Evolutionary conservation across 2,329 filamentous ascomycete genomes (phyloP).

Genomic region (Drechslera avenae): DNA sequence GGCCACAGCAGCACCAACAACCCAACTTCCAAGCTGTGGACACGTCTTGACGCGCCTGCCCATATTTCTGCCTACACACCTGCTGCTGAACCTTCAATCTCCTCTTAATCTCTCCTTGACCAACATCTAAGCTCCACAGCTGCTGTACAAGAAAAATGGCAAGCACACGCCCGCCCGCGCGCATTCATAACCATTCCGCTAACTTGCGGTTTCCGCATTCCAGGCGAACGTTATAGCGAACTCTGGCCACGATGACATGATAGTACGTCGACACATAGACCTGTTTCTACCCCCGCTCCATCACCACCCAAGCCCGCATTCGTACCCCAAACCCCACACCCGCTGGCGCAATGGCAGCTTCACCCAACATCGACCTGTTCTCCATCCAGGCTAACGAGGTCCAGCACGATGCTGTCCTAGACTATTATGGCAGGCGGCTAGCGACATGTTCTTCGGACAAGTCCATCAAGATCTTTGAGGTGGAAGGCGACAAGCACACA

Average conservation of each 20-base stretch:
- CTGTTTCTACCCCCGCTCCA: neutral
- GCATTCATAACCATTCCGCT: slow-evolving; percentile 30
- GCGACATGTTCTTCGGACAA: slow-evolving; percentile 98
- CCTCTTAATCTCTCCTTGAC: neutral
- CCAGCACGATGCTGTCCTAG: slow-evolving; percentile 96
- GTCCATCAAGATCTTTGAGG: slow-evolving; percentile 99
- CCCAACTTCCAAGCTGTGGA: slow-evolving; percentile 30
- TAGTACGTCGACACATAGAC: slow-evolving; percentile 68
- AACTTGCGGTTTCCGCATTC: slow-evolving; percentile 33
- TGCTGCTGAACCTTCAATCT: slow-evolving; percentile 3
- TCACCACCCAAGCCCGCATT: neutral
- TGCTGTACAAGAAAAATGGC: slow-evolving; percentile 33
- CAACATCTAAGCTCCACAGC: neutral
- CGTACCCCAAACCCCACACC: slow-evolving; percentile 4
- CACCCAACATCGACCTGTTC: slow-evolving; percentile 25
- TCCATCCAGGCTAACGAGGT: slow-evolving; percentile 42
- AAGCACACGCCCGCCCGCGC: slow-evolving; percentile 18
- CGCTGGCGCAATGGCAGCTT: slow-evolving; percentile 12
- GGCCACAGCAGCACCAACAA: slow-evolving; percentile 38
- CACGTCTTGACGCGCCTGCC: slow-evolving; percentile 21
- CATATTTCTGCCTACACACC: slow-evolving; percentile 17
- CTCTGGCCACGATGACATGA: slow-evolving; percentile 98
- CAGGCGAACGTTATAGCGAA: slow-evolving; percentile 81
- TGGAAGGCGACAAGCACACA: slow-evolving; percentile 89
- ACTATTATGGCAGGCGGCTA: slow-evolving; percentile 95